These are phyloP conservation scores for Nymphaea colorata DNA, from an alignment of 164 flowering plant genomes.

Conservation along the genomic window DNA sequence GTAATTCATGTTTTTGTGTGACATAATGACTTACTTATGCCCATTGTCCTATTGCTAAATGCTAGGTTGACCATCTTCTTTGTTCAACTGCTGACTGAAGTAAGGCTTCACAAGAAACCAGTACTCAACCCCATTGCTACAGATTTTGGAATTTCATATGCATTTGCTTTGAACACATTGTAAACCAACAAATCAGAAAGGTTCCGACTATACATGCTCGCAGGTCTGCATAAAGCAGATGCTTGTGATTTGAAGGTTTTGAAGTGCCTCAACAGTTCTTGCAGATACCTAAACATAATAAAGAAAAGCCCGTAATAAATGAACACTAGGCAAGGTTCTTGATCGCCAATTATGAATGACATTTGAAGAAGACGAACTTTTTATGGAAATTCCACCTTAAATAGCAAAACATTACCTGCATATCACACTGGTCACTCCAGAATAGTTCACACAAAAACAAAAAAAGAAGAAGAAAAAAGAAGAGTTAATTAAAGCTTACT, in stretches of 20 bases:
- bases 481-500: too few species aligned
- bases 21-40: background rate
- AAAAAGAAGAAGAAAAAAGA: too few species aligned
- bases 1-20: too few species aligned
- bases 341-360: too few species aligned
- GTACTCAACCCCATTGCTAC: conserved; percentile 78
- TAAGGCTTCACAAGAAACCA: conserved; percentile 92
- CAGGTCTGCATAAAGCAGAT: conserved; percentile 68
- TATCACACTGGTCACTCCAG: too few species aligned
- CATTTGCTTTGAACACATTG: conserved; percentile 65
- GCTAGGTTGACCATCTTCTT: conserved; percentile 89
- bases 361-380: too few species aligned
- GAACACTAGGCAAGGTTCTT: too few species aligned
- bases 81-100: conserved; percentile 97
- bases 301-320: too few species aligned
- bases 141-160: conserved; percentile 40
- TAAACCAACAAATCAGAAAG: conserved; percentile 95
- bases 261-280: conserved; percentile 65
- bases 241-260: conserved; percentile 44
- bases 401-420: too few species aligned
- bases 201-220: conserved; percentile 97
- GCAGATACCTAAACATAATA: too few species aligned
- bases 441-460: too few species aligned
- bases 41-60: conserved; percentile 49
- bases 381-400: too few species aligned